Base-by-base conservation (phyloP, 2,329 filamentous ascomycete species). In the Monilinia fructicola region DNA sequence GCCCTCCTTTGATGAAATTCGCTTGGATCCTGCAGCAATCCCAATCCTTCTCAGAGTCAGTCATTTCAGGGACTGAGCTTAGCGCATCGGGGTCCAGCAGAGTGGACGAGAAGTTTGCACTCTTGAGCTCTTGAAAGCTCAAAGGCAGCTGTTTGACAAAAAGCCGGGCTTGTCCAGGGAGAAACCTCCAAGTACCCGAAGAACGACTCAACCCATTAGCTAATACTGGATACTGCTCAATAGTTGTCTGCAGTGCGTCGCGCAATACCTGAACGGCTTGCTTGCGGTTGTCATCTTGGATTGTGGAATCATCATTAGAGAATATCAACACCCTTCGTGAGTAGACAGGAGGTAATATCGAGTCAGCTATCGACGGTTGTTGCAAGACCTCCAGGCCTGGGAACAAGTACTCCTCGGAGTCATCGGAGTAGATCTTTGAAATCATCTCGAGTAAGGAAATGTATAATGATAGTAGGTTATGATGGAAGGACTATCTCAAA, bases 21-120 rank as follows among this genome's bases (percentile, higher is more conserved):
- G 54, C 54, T 6, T 55, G 54, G 38, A 55, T 55, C 23, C 35
- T 40, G n/a, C 54, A 55, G 35, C 54, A 55, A 55, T 55, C 54
- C 35, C 35, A 55, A 40, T 55, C 35, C 23, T 55, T 55, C 38
- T 55, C 54, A 16, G 23, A 55, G 35, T 55, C 35, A n/a, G 11
- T 21, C 35, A 40, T 40, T 21, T 40, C n/a, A 14, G 35, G 31
- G 16, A 55, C 21, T n/a, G 54, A 55, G 23, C 35, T 56, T 12
- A 56, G 54, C 0, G 16, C 35, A 7, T 56, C 38, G 26, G 2
- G 2, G 4, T 42, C 23, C 7, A 56, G 23, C 4, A 56, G n/a
- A 18, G 5, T 56, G 4, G 54, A 56, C 9, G 54, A 55, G 21
- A 55, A 55, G 16, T 56, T 56, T 23, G 38, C 14, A 21, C 4